Percentiles rank a stretch among this genome's conserved stretches.
Conservation (phyloP, 805 yeast species). For the Pichia heedii region DNA sequence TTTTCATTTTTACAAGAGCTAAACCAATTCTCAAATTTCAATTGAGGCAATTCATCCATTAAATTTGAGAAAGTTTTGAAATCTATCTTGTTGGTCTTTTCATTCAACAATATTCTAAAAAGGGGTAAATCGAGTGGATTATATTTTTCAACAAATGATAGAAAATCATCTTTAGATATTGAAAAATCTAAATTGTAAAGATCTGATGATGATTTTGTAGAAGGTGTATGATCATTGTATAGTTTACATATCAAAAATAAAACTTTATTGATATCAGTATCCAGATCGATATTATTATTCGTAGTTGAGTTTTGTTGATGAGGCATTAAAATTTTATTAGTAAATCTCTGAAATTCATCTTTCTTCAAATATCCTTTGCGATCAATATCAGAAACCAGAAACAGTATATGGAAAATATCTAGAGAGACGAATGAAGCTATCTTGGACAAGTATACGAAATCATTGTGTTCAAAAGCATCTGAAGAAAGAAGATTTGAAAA, state of each 20-base stretch:
- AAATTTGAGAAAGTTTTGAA: constrained; percentile 16
- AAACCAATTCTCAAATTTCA: constrained; percentile 19
- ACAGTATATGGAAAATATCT: constrained; percentile 62
- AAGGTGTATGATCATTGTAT: constrained; percentile 26
- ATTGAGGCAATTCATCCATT: constrained; percentile 19
- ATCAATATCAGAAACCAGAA: constrained; percentile 68
- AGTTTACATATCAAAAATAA: constrained; percentile 46
- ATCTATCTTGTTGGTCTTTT: constrained; percentile 1
- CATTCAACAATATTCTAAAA: constrained; percentile 11
- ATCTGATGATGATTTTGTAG: neutral
- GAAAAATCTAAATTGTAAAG: constrained; percentile 1
- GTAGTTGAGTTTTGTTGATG: constrained; percentile 13
- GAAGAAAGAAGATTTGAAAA: constrained; percentile 36
- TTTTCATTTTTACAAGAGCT: constrained; percentile 13
- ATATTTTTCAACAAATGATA: constrained; percentile 5
- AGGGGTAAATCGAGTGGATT: constrained; percentile 9
- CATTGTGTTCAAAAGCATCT: constrained; percentile 23
- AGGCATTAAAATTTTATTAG: constrained; percentile 33
- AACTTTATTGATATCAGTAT: constrained; percentile 38
- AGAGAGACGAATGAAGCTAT: constrained; percentile 34
- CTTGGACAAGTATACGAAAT: constrained; percentile 14
- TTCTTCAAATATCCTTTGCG: constrained; percentile 47
- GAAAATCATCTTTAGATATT: constrained; percentile 1
- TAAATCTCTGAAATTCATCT: constrained; percentile 68
- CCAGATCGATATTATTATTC: constrained; percentile 32